Base-by-base conservation (phyloP, 2,329 filamentous ascomycete species). In the Exophiala alcalophila region DNA sequence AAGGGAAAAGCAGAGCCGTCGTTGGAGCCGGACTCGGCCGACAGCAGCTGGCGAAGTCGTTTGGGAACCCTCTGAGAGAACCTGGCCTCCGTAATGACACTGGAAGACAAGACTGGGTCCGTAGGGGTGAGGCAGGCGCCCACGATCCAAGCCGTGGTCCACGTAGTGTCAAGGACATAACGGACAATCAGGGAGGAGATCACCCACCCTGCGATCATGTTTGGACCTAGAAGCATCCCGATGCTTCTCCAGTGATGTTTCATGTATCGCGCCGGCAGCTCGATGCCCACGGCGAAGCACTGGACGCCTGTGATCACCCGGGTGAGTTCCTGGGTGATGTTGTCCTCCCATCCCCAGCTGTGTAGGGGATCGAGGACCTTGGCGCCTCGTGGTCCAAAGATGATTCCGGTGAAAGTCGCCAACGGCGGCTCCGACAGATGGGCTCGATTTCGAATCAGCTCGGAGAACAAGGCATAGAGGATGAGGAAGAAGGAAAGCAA, bases 201-300 rank as follows among this genome's bases (percentile, higher is more conserved):
- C 37, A 94, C 75, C 89, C 89, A 72, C 32, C 70, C 65, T 35
- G 69, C 68, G 0, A 65, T 60, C 73, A 77, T 77, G 38, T 76
- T 71, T 0, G 72, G 72, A 0, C 71, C 72, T 2, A 77, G 61
- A 26, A 77, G 57, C 47, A 75, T 64, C 5, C 62, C 61, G 4
- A 77, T 55, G 21, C 70, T 76, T 39, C 64, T 72, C 61, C 76
- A 78, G 53, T 77, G 72, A 43, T 67, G 65, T 16, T 61, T 63
- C 45, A 76, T 69, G 56, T 75, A 78, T 35, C 83, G 85, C 64
- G 86, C 87, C 20, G 88, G 88, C 74, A 94, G 71, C 69, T 94
- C 87, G 69, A 94, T 87, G 38, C 88, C 88, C 37, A 94, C 82
- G 60, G 88, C 87, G 64, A 94, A 94, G 69, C 88, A 94, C 71